Conservation (phyloP, 140 eudicot species). For the Senecio squalidus region DNA sequence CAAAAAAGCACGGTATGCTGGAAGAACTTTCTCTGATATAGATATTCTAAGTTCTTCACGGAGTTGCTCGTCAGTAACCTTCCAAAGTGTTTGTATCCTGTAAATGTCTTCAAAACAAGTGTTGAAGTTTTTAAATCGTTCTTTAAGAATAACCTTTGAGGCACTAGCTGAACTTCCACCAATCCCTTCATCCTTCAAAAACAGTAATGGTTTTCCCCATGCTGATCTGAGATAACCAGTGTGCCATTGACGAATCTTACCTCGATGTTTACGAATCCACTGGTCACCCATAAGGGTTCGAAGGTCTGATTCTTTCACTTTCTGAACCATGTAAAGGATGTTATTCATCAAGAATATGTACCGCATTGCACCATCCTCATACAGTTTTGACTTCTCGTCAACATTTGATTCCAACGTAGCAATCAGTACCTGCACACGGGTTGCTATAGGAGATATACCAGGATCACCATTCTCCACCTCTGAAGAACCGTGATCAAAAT, state of each 20-base stretch:
- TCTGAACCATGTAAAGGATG: slow-evolving; percentile 58
- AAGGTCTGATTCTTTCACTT: slow-evolving; percentile 77
- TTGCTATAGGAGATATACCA: slow-evolving; percentile 43
- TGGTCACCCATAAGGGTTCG: slow-evolving; percentile 68
- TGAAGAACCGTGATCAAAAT: slow-evolving; percentile 18
- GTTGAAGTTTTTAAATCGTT: slow-evolving; percentile 75
- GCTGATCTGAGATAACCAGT: slow-evolving; percentile 80
- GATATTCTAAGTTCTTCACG: slow-evolving; percentile 87
- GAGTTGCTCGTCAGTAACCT: slow-evolving; percentile 81
- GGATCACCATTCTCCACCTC: slow-evolving; percentile 17
- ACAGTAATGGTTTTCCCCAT: slow-evolving; percentile 67
- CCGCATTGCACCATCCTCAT: slow-evolving; percentile 67
- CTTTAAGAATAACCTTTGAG: slow-evolving; percentile 72
- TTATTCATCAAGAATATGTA: slow-evolving; percentile 80
- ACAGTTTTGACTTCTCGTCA: slow-evolving; percentile 67
- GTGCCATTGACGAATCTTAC: slow-evolving; percentile 65
- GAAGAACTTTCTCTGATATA: slow-evolving; percentile 77
- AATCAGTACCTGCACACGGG: slow-evolving; percentile 45
- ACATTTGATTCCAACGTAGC: slow-evolving; percentile 58
- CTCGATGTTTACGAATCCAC: slow-evolving; percentile 77
- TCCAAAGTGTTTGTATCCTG: slow-evolving; percentile 76
- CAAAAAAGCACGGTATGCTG: slow-evolving; percentile 77
- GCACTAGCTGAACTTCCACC: slow-evolving; percentile 68
- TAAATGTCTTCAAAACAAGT: slow-evolving; percentile 80
- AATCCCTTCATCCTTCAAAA: slow-evolving; percentile 83